Conservation (phyloP, 2,329 filamentous ascomycete genomes). For the Polytolypa hystricis region DNA sequence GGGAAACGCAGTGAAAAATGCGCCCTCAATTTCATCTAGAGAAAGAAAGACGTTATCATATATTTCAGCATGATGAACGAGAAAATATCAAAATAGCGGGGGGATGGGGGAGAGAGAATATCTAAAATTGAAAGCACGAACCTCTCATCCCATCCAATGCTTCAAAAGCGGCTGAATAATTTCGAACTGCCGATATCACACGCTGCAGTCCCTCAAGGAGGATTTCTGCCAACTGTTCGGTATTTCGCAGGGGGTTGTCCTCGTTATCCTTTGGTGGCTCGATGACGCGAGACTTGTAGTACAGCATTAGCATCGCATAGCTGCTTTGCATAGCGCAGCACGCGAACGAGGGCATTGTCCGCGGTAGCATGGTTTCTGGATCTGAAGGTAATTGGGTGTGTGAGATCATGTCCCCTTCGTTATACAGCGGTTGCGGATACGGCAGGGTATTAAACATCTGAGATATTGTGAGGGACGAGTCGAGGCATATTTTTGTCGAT, state of each 20-base stretch:
- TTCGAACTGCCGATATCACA: slow-evolving; percentile 26
- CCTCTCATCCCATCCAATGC: slow-evolving; percentile 35
- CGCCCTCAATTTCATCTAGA: slow-evolving; percentile 33
- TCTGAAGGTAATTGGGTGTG: slow-evolving; percentile 4
- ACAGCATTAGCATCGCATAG: slow-evolving; percentile 37
- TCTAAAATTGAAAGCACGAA: slow-evolving; percentile 11
- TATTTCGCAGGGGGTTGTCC: slow-evolving; percentile 13
- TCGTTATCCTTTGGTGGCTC: slow-evolving; percentile 19
- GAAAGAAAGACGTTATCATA: not conserved
- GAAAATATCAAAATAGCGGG: not conserved
- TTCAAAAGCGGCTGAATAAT: slow-evolving; percentile 33
- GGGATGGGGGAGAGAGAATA: not conserved
- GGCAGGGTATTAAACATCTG: slow-evolving; percentile 31
- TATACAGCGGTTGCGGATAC: slow-evolving; percentile 22
- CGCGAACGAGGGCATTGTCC: slow-evolving; percentile 37
- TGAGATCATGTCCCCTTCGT: slow-evolving; percentile 9
- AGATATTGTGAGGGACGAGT: slow-evolving; percentile 30
- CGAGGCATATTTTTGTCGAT: slow-evolving; percentile 32
- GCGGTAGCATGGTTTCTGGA: slow-evolving; percentile 19
- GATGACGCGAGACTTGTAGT: slow-evolving; percentile 30
- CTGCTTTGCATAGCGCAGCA: slow-evolving; percentile 38
- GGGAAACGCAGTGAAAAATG: slow-evolving; percentile 32
- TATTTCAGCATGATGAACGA: too few species aligned
- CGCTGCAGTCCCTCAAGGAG: slow-evolving; percentile 27
- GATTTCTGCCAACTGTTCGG: slow-evolving; percentile 25